Conservation (phyloP, 2,329 filamentous ascomycete genomes). For the Ceratocystis cacaofunesta region DNA sequence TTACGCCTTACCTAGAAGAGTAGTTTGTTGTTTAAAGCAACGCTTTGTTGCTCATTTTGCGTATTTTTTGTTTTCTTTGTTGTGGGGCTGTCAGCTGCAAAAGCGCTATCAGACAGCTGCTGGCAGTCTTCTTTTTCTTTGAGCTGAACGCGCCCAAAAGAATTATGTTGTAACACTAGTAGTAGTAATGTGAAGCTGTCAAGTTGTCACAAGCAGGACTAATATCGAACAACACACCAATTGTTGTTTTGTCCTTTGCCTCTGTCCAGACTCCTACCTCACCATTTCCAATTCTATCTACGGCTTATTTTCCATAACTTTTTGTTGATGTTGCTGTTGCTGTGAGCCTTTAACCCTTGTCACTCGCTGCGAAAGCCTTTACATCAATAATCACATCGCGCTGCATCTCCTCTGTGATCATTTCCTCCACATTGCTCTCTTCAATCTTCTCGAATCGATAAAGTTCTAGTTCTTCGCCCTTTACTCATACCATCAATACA, state of each 20-base stretch:
- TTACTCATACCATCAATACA: neutral
- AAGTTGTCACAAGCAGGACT: neutral
- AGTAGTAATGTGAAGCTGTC: neutral
- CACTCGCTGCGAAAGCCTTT: neutral
- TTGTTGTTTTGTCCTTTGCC: neutral
- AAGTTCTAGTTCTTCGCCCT: neutral
- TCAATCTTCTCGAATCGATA: neutral
- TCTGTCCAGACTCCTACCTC: neutral
- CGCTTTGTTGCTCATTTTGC: constrained; percentile 18
- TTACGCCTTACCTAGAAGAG: constrained; percentile 3
- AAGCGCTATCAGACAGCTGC: neutral
- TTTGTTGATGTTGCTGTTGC: neutral
- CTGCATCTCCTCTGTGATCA: neutral
- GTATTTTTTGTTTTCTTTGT: constrained; percentile 24
- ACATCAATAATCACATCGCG: neutral
- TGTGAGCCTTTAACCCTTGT: neutral
- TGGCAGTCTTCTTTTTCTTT: neutral
- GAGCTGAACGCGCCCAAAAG: constrained; percentile 1
- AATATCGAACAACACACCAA: neutral
- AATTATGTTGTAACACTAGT: neutral
- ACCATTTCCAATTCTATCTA: neutral
- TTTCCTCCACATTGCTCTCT: neutral
- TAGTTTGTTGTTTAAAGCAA: constrained; percentile 16
- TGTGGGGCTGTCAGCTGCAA: constrained; percentile 6
- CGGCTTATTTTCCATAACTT: neutral